These are phyloP conservation scores for Hericium rajendrae DNA, from an alignment of 768 basidiomycete species.

Conservation along the genomic window DNA sequence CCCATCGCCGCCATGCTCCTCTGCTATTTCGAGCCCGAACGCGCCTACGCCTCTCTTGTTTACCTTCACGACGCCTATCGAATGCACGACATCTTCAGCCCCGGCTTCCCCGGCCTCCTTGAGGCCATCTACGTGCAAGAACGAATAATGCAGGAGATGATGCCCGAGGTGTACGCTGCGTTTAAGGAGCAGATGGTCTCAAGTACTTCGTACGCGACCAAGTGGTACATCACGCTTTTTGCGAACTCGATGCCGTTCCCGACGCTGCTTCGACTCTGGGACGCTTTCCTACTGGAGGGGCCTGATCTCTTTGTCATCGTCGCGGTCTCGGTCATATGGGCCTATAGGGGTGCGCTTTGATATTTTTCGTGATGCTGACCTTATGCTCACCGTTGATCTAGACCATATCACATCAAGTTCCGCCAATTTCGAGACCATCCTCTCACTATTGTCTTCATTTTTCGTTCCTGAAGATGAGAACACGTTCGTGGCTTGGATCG, in stretches of 20 bases:
- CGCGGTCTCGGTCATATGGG: conserved; percentile 85
- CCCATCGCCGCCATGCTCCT: conserved; percentile 91
- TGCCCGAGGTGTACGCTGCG: conserved; percentile 82
- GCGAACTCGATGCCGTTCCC: conserved; percentile 94
- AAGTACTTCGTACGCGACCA: conserved; percentile 92
- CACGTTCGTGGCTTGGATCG: conserved; percentile 72
- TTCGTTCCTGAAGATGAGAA: conserved; percentile 92
- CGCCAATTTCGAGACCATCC: conserved; percentile 84
- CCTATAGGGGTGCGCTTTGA: conserved; percentile 61
- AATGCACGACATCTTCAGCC: conserved; percentile 83
- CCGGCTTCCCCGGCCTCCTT: conserved; percentile 91
- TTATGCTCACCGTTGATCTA: conserved; percentile 21
- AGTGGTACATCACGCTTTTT: conserved; percentile 99
- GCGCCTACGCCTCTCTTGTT: conserved; percentile 74
- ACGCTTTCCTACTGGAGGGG: conserved; percentile 86
- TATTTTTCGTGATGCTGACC: background rate
- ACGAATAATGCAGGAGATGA: conserved; percentile 71
- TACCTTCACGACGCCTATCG: conserved; percentile 83
- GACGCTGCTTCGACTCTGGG: conserved; percentile 91
- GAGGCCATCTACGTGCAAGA: conserved; percentile 97
- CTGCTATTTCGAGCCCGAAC: conserved; percentile 88
- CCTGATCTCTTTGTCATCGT: conserved; percentile 80
- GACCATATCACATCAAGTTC: conserved; percentile 74
- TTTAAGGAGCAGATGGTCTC: conserved; percentile 87
- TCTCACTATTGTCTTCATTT: conserved; percentile 87